These are phyloP conservation scores for Phyllosticta paracitricarpa DNA, from an alignment of 2,329 filamentous ascomycete species.

Conservation along the genomic window DNA sequence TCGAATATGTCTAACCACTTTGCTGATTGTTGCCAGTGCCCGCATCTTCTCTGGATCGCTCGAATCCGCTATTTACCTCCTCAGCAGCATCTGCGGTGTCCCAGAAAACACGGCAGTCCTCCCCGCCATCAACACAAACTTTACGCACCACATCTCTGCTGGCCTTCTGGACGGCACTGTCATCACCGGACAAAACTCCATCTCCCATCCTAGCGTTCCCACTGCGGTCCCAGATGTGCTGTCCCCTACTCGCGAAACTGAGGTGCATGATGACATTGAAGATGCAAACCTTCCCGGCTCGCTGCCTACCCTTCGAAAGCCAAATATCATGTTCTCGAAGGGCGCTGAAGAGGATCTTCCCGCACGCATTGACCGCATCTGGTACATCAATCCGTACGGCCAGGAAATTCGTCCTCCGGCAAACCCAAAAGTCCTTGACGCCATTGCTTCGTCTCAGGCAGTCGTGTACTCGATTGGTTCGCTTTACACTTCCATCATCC, in stretches of 20 bases:
- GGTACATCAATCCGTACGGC: constrained; percentile 99
- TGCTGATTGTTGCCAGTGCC: constrained; percentile 39
- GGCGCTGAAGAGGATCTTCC: constrained; percentile 62
- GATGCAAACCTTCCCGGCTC: constrained; percentile 76
- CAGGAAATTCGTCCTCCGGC: constrained; percentile 81
- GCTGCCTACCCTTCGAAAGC: constrained; percentile 66
- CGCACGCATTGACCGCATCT: constrained; percentile 68
- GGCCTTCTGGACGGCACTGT: constrained; percentile 64
- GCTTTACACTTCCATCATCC: constrained; percentile 81
- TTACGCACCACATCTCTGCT: constrained; percentile 87
- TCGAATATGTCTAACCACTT: constrained; percentile 47
- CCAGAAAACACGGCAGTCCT: constrained; percentile 67
- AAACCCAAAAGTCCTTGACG: constrained; percentile 67
- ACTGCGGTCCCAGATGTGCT: constrained; percentile 34
- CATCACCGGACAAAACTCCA: constrained; percentile 87
- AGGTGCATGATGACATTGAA: constrained; percentile 57
- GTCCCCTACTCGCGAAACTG: constrained; percentile 22
- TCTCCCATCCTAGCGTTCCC: constrained; percentile 69
- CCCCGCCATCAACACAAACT: constrained; percentile 88
- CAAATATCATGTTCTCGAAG: constrained; percentile 77
- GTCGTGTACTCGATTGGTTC: constrained; percentile 92
- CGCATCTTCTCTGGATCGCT: constrained; percentile 87
- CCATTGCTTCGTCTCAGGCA: constrained; percentile 53
- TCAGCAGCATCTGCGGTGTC: constrained; percentile 79
- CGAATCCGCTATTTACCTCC: constrained; percentile 82